Evolutionary conservation across 1,284 basidiomycete species (phyloP), one percentile per base, ranked within the genome.

Genomic region (Ganoderma resinaceum): DNA sequence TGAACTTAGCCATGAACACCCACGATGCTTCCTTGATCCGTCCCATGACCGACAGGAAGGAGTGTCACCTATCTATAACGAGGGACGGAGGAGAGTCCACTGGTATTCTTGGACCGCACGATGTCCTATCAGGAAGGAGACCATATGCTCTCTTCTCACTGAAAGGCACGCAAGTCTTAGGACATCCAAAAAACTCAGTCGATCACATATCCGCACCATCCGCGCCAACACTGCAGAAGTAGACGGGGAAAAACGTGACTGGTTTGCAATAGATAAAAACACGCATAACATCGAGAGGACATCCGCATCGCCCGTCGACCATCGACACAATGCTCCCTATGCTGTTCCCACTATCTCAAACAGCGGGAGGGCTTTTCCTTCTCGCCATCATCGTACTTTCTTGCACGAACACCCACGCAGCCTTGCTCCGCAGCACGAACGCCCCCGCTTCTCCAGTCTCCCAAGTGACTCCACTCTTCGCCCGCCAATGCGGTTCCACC

Each of bases 401-500:
- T 55, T 49, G 69, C 64, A 42, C 55, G 23, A 49, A 66, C 31
- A 52, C 65, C 2, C n/a, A 59, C n/a, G 37, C 57, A 18, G 62
- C 61, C 16, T 63, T 67, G 35, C 29, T 29, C 46, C 35, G 42
- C 37, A 7, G 23, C 37, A 37, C 57, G 3, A 23, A 59, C 57
- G 16, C 55, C 33, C 55, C 55, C 18, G 55, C 31, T 35, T 66
- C 69, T 38, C 58, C 66, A 29, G 40, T 46, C n/a, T 33, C 38
- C 46, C 66, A 67, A 43, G 62, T 55, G 18, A 61, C 61, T 31
- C 58, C 57, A 26, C 61, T 76, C 63, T 64, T 72, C 59, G 55
- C 63, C 23, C 68, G 68, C 6, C 72, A 76, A 68, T 78, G 78
- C 67, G 33, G 66, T 52, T 31, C 76, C 8, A 63, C 75, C 26